phyloP scores from a whole-genome alignment of 169 alveolate species.

The Plasmodium malariae region DNA sequence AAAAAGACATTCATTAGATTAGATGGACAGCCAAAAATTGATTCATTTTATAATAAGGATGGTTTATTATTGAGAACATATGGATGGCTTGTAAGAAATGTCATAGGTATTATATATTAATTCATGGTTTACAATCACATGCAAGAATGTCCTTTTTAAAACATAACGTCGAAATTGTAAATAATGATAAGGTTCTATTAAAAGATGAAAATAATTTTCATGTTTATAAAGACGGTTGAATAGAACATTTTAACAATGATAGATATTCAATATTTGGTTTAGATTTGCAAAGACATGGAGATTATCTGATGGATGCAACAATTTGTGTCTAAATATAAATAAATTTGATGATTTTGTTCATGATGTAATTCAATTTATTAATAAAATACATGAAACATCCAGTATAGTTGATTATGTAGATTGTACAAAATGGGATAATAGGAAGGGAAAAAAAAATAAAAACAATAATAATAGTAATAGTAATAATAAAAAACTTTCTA shows the following conservation, averaged over 20 bases:
- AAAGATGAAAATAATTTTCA: background rate
- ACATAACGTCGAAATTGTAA: background rate
- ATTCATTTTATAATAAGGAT: constrained; percentile 1
- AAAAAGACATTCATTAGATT: background rate
- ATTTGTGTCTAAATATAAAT: constrained; percentile 47
- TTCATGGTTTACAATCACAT: constrained; percentile 7
- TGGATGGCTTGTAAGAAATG: background rate
- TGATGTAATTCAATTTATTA: constrained; percentile 80
- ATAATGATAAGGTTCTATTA: background rate
- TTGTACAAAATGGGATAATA: too few species aligned
- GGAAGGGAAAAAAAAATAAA: background rate
- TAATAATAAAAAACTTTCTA: constrained; percentile 24
- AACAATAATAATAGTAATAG: background rate
- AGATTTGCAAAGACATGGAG: constrained; percentile 80
- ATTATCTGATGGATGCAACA: constrained; percentile 76
- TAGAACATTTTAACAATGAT: constrained; percentile 64
- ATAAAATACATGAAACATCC: constrained; percentile 39
- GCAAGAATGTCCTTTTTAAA: background rate
- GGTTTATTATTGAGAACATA: constrained; percentile 1
- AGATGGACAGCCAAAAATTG: background rate
- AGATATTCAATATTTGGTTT: constrained; percentile 77
- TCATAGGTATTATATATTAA: background rate
- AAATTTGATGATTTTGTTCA: constrained; percentile 75
- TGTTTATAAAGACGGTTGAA: constrained; percentile 77
- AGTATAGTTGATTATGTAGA: background rate